Base-by-base conservation (phyloP, 78 protist genomes). In the Dictyostelium purpureum region DNA sequence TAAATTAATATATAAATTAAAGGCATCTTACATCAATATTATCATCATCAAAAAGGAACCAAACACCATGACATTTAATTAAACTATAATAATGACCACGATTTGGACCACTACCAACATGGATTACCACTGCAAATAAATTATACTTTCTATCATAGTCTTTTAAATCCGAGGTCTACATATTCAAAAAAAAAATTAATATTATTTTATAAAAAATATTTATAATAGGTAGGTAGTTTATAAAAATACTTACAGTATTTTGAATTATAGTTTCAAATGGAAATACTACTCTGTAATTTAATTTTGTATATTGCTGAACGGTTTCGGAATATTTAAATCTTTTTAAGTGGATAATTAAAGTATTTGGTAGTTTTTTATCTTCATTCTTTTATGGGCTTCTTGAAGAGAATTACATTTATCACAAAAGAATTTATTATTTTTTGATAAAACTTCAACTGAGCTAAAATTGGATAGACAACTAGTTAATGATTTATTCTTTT, bases 321-420 rank as follows among this genome's bases (percentile, higher is more conserved):
- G 69, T 38, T 51, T 98, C 99, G 7, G 90, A 35, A 87, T 91
- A 97, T 79, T 98, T 98, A 93, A 98, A 98, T 3, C 98, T 89
- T 65, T 98, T 98, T 19, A 97, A 96, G 51, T 98, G 99, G 26
- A 98, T 42, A 37, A 96, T 97, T 6, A 98, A 88, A 5, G 96
- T 89, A 14, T 79, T 73, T 21, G 99, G 99, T 35, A 89, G 28
- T 16, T 76, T 56, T 66, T 96, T 96, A 98, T 88, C 6, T 93
- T 66, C 80, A 97, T 89, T 59, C 97, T 77, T 79, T 96, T 95
- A 52, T 96, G 90, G 6, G 99, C 99, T 63, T 97, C 98, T 69
- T 96, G 98, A 16, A 95, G 61, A 28, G 95, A 73, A 74, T 79
- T 31, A 69, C 99, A 98, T 28, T 52, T 45, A 35, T 98, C 98